Evolutionary conservation across 805 yeast species (phyloP), one percentile per base, ranked within the genome.

Genomic region (Candida taoyuanica): DNA sequence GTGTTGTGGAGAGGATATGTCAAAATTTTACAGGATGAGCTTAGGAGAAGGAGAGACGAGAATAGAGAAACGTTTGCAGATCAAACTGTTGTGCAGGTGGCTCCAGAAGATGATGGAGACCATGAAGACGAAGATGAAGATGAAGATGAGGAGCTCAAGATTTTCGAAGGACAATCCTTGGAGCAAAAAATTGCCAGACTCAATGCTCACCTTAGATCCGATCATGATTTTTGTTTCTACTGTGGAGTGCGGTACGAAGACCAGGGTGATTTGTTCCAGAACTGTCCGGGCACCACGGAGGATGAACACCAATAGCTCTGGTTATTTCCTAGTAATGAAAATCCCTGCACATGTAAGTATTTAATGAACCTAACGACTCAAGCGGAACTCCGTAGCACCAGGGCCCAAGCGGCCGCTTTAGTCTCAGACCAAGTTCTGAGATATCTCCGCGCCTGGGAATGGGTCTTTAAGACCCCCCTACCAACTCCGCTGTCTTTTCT

Each of bases 231-330:
- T 47, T 76, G 82, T 47, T 70, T 58, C 48, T 76, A 63, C 55
- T 76, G 82, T 53, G 80, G 79, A 1, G 49, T 53, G 3, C 44
- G 45, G 24, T 76, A 59, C 47, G 52, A 53, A 1, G 58, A 55
- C 39, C 59, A 56, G 34, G 44, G 48, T 1, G 78, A 74, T 20
- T 44, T 76, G 16, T 58, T 40, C 13, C 47, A 52, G 13, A 53
- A 60, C 36, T 76, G 82, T 49, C 81, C 81, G 3, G 82, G 82
- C 1, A 38, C 53, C 1, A 43, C 47, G 3, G 73, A 68, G 43
- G 65, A 58, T 15, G 74, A 67, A 16, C 81, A 75, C 46, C 29
- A n/a, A n/a, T n/a, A n/a, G n/a, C n/a, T n/a, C n/a, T n/a, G n/a
- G n/a, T n/a, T n/a, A n/a, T n/a, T n/a, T n/a, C n/a, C n/a, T n/a